Percentiles rank a stretch among this genome's conserved stretches.
Evolutionary conservation across 345 rosid genomes (phyloP).

Genomic region (Luvunga scandens): DNA sequence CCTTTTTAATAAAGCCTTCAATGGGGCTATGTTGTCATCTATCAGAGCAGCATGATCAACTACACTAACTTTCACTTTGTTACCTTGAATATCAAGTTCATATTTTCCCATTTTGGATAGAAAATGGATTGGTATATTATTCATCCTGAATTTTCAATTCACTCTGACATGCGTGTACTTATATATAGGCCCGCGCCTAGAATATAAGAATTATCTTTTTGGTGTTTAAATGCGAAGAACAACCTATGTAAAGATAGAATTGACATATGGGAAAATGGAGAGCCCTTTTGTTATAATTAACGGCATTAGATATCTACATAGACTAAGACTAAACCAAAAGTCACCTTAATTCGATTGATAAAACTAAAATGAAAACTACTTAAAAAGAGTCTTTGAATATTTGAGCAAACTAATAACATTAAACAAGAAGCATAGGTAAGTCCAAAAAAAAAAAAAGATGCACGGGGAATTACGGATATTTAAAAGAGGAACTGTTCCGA

Average conservation of each 20-base stretch:
- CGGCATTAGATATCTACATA: not conserved
- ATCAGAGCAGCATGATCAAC: not conserved
- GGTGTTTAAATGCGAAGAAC: not conserved
- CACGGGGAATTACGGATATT: too few relatives aligned
- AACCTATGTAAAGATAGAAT: not conserved
- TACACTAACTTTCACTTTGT: not conserved
- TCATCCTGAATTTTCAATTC: too few relatives aligned
- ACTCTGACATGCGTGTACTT: too few relatives aligned
- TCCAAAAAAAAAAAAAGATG: too few relatives aligned
- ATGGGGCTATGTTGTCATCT: not conserved
- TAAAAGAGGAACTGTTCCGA: too few relatives aligned
- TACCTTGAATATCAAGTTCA: not conserved
- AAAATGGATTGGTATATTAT: not conserved
- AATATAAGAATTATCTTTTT: too few relatives aligned
- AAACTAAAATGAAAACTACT: not conserved
- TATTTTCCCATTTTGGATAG: slow-evolving; percentile 2
- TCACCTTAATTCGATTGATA: not conserved
- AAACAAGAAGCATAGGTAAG: too few relatives aligned
- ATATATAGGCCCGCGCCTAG: too few relatives aligned
- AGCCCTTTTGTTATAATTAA: not conserved
- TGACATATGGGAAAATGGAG: not conserved
- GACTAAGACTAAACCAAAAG: too few relatives aligned
- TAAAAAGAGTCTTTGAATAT: too few relatives aligned
- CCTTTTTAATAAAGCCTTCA: not conserved
- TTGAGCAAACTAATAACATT: too few relatives aligned